Conservation (phyloP, 768 basidiomycete species). For the Cytidiella melzeri region DNA sequence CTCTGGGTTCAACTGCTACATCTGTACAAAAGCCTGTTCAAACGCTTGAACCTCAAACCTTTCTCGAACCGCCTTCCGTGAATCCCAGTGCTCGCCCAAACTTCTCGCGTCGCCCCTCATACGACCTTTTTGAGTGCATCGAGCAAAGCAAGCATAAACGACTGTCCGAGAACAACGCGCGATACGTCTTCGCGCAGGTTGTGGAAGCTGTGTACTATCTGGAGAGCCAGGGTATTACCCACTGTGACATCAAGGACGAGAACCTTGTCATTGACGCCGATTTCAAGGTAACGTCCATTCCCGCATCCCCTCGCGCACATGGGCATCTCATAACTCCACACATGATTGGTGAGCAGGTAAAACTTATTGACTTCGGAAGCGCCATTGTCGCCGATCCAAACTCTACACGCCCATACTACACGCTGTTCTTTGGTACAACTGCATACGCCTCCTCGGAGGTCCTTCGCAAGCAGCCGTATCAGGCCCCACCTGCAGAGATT, state of each 20-base stretch:
- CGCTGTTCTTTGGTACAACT: constrained; percentile 86
- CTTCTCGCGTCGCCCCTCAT: constrained; percentile 68
- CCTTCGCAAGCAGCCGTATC: constrained; percentile 80
- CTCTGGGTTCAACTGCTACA: neutral
- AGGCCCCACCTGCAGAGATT: constrained; percentile 90
- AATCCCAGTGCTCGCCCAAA: constrained; percentile 16
- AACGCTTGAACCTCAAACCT: neutral
- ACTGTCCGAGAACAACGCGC: constrained; percentile 71
- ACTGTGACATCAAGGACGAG: constrained; percentile 97
- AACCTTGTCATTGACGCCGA: constrained; percentile 78
- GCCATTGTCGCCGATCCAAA: constrained; percentile 68
- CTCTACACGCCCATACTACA: constrained; percentile 60
- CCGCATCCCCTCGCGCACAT: constrained; percentile 6
- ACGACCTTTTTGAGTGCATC: constrained; percentile 94
- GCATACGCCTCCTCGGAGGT: constrained; percentile 97
- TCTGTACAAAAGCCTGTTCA: neutral
- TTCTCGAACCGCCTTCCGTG: constrained; percentile 8
- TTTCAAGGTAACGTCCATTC: constrained; percentile 46
- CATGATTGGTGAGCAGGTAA: constrained; percentile 76
- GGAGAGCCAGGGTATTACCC: constrained; percentile 77
- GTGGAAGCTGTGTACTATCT: constrained; percentile 82
- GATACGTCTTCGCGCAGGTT: constrained; percentile 82
- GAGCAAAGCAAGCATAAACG: constrained; percentile 79
- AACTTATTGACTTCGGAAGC: constrained; percentile 94
- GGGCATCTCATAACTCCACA: too few relatives aligned